phyloP scores from a whole-genome alignment of 1,139 yeast species.

The Wickerhamomyces sp. region DNA sequence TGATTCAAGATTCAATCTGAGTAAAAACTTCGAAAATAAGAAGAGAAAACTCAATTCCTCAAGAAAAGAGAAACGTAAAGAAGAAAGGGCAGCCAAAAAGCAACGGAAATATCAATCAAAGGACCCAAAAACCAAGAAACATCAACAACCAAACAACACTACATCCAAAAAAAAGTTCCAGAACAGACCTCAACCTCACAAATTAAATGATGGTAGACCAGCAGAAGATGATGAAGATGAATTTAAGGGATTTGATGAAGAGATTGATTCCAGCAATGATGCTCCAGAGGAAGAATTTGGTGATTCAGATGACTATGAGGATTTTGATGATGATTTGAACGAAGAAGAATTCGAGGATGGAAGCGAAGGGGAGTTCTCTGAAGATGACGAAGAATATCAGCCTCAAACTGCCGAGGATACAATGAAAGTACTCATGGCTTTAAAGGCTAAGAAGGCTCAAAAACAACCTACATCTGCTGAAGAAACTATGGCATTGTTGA shows the following conservation, averaged over 20 bases:
- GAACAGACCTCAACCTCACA: too few relatives aligned
- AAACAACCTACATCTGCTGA: slow-evolving; percentile 12
- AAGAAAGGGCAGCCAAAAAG: slow-evolving; percentile 48
- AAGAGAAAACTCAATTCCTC: slow-evolving; percentile 34
- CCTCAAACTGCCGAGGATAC: slow-evolving; percentile 32
- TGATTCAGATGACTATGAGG: slow-evolving; percentile 24
- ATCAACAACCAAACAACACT: slow-evolving; percentile 17
- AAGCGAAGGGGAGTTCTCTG: slow-evolving; percentile 20
- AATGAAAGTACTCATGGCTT: slow-evolving; percentile 38
- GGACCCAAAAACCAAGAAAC: slow-evolving; percentile 3
- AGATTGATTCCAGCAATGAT: slow-evolving; percentile 16
- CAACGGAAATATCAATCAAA: slow-evolving; percentile 27
- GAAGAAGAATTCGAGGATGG: slow-evolving; percentile 17
- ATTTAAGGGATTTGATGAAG: slow-evolving; percentile 10
- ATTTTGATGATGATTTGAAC: slow-evolving; percentile 8
- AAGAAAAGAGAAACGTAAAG: slow-evolving; percentile 55
- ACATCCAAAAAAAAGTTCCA: not conserved
- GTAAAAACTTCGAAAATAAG: slow-evolving; percentile 17
- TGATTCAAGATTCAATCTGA: slow-evolving; percentile 28
- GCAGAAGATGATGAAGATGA: slow-evolving; percentile 12
- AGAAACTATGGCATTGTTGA: slow-evolving; percentile 37
- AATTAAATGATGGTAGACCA: too few relatives aligned
- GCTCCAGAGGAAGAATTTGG: slow-evolving; percentile 18
- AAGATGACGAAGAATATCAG: slow-evolving; percentile 20
- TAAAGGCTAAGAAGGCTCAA: slow-evolving; percentile 29